Evolutionary conservation across 78 protist species (phyloP).

Genomic region (Dictyostelium intermedium): DNA sequence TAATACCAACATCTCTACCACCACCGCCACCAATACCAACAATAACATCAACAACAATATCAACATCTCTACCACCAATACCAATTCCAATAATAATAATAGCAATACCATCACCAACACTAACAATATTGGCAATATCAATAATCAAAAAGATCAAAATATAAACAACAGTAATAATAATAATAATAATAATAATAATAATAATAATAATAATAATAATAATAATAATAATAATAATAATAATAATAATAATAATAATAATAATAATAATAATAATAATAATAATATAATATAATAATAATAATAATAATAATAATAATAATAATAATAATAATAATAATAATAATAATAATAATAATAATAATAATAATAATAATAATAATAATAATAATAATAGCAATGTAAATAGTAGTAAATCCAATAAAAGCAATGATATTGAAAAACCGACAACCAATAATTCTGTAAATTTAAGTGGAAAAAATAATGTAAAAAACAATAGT

Average conservation of each 20-base stretch:
- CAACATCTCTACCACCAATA: neutral
- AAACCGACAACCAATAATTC: neutral
- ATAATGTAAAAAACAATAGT: too few species aligned
- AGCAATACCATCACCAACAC: neutral
- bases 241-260: neutral
- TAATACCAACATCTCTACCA: neutral
- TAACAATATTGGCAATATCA: neutral
- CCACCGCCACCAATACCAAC: neutral
- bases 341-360: neutral
- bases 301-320: neutral
- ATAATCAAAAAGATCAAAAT: neutral
- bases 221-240: neutral
- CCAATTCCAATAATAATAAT: neutral
- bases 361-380: neutral
- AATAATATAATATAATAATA: neutral
- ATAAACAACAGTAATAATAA: neutral
- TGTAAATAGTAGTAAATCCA: neutral
- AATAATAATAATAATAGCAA: neutral
- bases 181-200: neutral
- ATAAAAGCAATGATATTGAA: neutral
- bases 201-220: neutral
- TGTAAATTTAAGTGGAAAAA: too few species aligned
- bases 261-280: neutral
- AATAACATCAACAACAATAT: neutral
- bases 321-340: neutral